Conservation (phyloP, 768 basidiomycete species). For the Phanerochaete carnosa region DNA sequence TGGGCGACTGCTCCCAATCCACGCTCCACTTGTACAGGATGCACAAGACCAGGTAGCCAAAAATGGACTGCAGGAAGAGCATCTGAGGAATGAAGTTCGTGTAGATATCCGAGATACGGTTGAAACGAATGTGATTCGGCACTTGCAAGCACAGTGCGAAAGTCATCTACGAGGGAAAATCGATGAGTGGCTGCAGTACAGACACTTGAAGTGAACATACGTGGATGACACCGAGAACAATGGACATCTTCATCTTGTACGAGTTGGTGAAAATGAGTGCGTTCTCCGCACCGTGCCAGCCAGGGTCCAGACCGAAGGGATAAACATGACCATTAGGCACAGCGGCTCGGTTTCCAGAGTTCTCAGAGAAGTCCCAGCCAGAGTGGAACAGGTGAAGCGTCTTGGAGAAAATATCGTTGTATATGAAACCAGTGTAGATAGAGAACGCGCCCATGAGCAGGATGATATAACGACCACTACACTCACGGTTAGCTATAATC, state of each 20-base stretch:
- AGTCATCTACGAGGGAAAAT: constrained; percentile 71
- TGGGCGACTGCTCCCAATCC: constrained; percentile 76
- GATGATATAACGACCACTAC: constrained; percentile 96
- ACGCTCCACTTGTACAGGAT: constrained; percentile 97
- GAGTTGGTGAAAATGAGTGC: constrained; percentile 93
- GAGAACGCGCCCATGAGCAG: constrained; percentile 98
- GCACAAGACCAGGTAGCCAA: constrained; percentile 91
- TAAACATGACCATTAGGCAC: constrained; percentile 69
- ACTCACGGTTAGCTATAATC: constrained; percentile 17
- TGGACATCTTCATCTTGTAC: constrained; percentile 99
- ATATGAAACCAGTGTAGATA: constrained; percentile 94
- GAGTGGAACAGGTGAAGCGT: constrained; percentile 84
- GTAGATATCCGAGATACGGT: constrained; percentile 80
- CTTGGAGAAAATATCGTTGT: constrained; percentile 99
- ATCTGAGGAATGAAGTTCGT: constrained; percentile 97
- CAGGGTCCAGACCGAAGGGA: constrained; percentile 91
- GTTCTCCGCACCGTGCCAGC: constrained; percentile 94
- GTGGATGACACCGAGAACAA: constrained; percentile 93
- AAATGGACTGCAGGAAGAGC: constrained; percentile 96
- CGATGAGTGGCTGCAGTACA: not conserved
- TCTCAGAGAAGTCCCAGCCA: constrained; percentile 75
- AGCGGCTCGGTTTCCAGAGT: constrained; percentile 44
- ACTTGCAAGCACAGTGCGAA: constrained; percentile 96
- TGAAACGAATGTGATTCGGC: constrained; percentile 94
- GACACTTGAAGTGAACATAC: constrained; percentile 44